phyloP scores from a whole-genome alignment of 139 green algal genomes.

The Chlorella sp. region DNA sequence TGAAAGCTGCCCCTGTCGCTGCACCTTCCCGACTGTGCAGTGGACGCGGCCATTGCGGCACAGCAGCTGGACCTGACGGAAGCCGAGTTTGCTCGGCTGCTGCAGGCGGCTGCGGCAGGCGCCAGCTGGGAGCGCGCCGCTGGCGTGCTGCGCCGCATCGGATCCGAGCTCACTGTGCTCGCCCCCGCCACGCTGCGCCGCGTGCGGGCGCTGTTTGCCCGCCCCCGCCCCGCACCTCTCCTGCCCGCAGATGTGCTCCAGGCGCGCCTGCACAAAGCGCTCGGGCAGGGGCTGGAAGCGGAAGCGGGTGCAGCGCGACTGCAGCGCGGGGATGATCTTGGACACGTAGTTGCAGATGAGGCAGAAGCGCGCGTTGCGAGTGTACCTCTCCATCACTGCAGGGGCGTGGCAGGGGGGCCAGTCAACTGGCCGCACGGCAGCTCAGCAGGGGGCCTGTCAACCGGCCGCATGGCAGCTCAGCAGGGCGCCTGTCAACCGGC shows the following conservation, averaged over 20 bases:
- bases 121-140: conserved; percentile 38
- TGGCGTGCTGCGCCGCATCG: conserved; percentile 49
- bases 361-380: conserved; percentile 95
- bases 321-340: conserved; percentile 98
- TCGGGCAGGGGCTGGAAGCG: conserved; percentile 89
- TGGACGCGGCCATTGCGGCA: conserved; percentile 35
- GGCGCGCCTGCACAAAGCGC: conserved; percentile 69
- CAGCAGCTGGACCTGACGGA: conserved; percentile 67
- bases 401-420: neutral
- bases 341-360: conserved; percentile 99
- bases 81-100: conserved; percentile 70
- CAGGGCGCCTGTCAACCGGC: too few relatives aligned
- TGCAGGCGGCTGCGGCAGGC: conserved; percentile 58
- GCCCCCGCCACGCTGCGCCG: conserved; percentile 48
- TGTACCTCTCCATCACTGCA: conserved; percentile 99
- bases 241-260: conserved; percentile 79
- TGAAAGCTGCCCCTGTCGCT: too few relatives aligned
- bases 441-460: neutral
- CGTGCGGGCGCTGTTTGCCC: conserved; percentile 26
- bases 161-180: conserved; percentile 68
- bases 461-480: neutral
- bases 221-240: conserved; percentile 70
- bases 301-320: conserved; percentile 97
- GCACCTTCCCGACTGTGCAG: too few relatives aligned
- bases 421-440: neutral